Base-by-base conservation (phyloP, 1,284 basidiomycete species). In the Cutaneotrichosporon daszewskae region DNA sequence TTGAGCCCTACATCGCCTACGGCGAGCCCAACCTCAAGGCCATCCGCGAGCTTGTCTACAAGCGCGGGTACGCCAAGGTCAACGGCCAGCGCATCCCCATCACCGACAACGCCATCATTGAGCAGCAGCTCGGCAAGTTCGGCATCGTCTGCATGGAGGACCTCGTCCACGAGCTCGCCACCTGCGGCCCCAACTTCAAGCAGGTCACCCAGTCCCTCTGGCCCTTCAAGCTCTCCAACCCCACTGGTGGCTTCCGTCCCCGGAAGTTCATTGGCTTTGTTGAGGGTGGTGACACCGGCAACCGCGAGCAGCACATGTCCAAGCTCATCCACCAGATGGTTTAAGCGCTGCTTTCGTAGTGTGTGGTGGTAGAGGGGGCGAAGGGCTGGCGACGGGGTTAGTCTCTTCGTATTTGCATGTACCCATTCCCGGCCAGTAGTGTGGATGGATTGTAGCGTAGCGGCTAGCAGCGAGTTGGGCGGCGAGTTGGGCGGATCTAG, bases 141-240 rank as follows among this genome's bases (percentile, higher is more conserved):
- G 88, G 94, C 71, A 95, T 98, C 74, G 84, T 98, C 72, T 97
- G 86, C 62, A 82, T 97, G 49, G 94, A 98, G 75, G 95, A 98
- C 75, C 82, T 98, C 59, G 86, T 98, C 42, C 92, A 97, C 78
- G 94, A 98, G 77, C 94, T 99, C 64, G 79, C 81, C 74, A 94
- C 88, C 50, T 83, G 82, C 55, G 95, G 94, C 65, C 94, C 94
- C 67, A 90, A 97, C 81, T 98, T 99, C 81, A 97, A 97, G 79
- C 89, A 94, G 82, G 87, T 84, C 49, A 82, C 86, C 60, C 89
- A 89, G 77, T 90, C 92, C 82, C 83, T 98, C 47, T 97, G 94
- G 91, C 91, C 95, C 23, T 97, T 99, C 83, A 97, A 98, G 75
- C 85, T 99, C 54, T 95, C 90, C 60, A 97, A 96, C 83, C 92